Base-by-base conservation (phyloP, 306 rosid genomes). In the Vicia villosa region DNA sequence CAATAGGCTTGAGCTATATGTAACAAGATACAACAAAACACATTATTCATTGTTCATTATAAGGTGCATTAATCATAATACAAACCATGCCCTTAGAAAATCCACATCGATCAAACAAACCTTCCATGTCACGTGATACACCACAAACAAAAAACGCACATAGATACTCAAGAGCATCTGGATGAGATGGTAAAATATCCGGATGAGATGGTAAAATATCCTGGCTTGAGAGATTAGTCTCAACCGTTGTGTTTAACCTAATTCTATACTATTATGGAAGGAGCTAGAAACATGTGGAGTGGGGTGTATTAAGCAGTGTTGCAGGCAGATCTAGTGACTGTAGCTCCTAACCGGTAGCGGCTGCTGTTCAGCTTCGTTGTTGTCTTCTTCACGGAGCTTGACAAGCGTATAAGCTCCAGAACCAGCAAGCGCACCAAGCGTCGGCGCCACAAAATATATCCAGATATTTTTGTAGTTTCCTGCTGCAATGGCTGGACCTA, bases 401-500 rank as follows among this genome's bases (percentile, higher is more conserved):
- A 94, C 90, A 0, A 68, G 81, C 0, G 98, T 81, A 59, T 94
- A 94, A 62, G 83, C 83, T 1, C 79, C 96, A 0, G 98, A 88
- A 26, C 98, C 98, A 1, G 86, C 88, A 0, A 94, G 68, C 1
- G 95, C 97, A 47, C 97, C 98, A 0, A 90, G 87, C 1, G 96
- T 88, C 0, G 92, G 98, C 0, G 98, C 97, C 75, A 90, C 85
- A 74, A 90, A 47, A 76, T 84, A 94, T 16, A 94, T 8, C 98
- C 98, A 94, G 28, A 94, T 5, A 5, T 72, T 66, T 51, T 63
- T 84, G 77, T 82, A 94, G 64, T 88, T 88, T 55, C 96, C 96
- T 1, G 96, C 92, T 0, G 98, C 98, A 19, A 94, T 78, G 0
- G 98, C 98, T 6, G 98, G 97, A 13, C 98, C 97, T 30, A 94